These are phyloP conservation scores for Dothistroma septosporum DNA, from an alignment of 2,329 filamentous ascomycete species.

Conservation along the genomic window DNA sequence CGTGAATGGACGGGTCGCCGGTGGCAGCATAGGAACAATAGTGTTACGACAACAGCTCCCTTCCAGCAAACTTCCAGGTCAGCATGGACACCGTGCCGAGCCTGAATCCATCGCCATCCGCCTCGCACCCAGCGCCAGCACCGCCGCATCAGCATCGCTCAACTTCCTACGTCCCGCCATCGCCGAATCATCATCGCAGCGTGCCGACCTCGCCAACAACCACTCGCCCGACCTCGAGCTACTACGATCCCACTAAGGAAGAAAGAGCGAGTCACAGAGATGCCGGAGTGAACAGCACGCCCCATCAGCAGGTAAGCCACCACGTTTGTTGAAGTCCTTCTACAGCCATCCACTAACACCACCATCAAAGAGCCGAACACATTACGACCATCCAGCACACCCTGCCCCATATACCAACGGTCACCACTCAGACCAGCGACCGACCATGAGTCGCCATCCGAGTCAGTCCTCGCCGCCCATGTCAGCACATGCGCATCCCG, in stretches of 20 bases:
- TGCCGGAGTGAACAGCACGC: constrained; percentile 31
- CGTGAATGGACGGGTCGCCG: neutral
- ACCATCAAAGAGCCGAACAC: constrained; percentile 19
- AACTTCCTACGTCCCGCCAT: constrained; percentile 18
- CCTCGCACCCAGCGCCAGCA: neutral
- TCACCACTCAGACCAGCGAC: constrained; percentile 18
- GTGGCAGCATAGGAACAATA: neutral
- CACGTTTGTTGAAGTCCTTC: neutral
- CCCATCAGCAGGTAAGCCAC: constrained; percentile 34
- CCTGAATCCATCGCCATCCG: constrained; percentile 11
- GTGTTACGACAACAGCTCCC: constrained; percentile 1
- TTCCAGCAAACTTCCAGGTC: neutral
- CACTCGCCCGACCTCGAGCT: constrained; percentile 41
- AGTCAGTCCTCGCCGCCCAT: constrained; percentile 27
- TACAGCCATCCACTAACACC: neutral
- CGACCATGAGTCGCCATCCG: constrained; percentile 21
- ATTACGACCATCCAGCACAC: constrained; percentile 20
- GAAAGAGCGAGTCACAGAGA: constrained; percentile 39
- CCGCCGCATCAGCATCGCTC: neutral
- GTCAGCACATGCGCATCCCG: constrained; percentile 28
- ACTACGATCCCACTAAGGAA: constrained; percentile 50
- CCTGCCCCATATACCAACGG: constrained; percentile 26
- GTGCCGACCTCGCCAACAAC: constrained; percentile 29
- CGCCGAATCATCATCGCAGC: constrained; percentile 30
- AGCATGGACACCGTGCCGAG: constrained; percentile 18